phyloP scores from a whole-genome alignment of 83 land plant genomes.

The Thuja plicata region DNA sequence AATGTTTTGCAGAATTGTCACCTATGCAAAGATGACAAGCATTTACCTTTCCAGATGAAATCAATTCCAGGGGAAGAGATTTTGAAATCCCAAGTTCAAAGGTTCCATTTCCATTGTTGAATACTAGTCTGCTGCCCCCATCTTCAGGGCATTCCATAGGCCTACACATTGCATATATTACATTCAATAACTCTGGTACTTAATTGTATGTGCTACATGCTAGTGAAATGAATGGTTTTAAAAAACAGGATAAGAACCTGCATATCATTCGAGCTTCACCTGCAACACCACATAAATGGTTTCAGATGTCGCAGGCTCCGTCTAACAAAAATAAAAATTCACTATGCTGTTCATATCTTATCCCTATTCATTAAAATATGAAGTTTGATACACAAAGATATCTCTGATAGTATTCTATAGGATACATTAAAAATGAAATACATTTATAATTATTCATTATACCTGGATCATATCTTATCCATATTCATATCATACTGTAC shows the following conservation, averaged over 20 bases:
- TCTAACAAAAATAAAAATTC: neutral
- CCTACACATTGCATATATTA: constrained; percentile 19
- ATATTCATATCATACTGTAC: no score
- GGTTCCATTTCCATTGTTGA: constrained; percentile 19
- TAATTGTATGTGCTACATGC: neutral
- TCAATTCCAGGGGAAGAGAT: constrained; percentile 36
- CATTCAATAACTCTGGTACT: neutral
- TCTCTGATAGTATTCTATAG: neutral
- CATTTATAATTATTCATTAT: constrained; percentile 14
- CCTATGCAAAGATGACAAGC: neutral
- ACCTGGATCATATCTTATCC: no score
- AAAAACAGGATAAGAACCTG: constrained; percentile 20
- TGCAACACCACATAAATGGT: constrained; percentile 4
- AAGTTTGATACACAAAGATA: neutral
- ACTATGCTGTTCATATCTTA: neutral
- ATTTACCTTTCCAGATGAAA: constrained; percentile 41
- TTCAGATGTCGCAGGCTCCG: neutral
- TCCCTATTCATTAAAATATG: no score
- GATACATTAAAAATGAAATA: neutral
- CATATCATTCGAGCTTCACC: constrained; percentile 37
- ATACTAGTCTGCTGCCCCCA: constrained; percentile 31
- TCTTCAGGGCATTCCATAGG: constrained; percentile 38
- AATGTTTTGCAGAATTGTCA: neutral
- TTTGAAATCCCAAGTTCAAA: constrained; percentile 33
- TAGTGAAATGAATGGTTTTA: neutral